Evolutionary conservation across 768 basidiomycete genomes (phyloP).

Genomic region (Tylopilus rubrobrunneus): DNA sequence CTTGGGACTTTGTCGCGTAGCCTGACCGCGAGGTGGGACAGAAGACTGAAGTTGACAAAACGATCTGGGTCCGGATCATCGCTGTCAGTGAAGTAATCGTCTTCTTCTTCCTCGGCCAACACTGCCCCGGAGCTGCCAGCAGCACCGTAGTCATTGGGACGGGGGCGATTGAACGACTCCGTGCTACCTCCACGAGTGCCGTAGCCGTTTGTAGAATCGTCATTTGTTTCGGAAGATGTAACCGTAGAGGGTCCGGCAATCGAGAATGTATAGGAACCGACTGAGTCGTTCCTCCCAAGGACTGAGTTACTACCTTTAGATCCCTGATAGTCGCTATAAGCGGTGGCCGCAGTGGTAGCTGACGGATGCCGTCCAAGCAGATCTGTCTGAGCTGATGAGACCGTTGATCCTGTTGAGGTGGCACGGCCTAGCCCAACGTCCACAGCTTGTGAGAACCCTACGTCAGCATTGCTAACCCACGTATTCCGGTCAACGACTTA

Average conservation of each 20-base stretch:
- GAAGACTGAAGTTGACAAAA: constrained; percentile 84
- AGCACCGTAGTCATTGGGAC: constrained; percentile 17
- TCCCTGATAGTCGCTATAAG: constrained; percentile 15
- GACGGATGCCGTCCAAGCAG: constrained; percentile 24
- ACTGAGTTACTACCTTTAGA: constrained; percentile 15
- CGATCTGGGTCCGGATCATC: constrained; percentile 67
- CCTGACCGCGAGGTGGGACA: constrained; percentile 87
- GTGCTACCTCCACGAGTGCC: constrained; percentile 16
- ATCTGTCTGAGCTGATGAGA: constrained; percentile 25
- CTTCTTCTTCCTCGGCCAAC: constrained; percentile 27
- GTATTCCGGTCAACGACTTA: constrained; percentile 13
- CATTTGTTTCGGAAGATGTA: constrained; percentile 12
- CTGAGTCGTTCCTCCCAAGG: constrained; percentile 15
- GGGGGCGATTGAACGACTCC: constrained; percentile 26
- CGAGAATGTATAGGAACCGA: constrained; percentile 17
- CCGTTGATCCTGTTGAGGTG: constrained; percentile 27
- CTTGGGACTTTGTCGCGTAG: constrained; percentile 87
- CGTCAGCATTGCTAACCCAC: constrained; percentile 1
- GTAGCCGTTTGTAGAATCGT: constrained; percentile 20
- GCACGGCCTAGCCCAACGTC: constrained; percentile 24
- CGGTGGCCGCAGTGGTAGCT: constrained; percentile 24
- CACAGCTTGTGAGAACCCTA: constrained; percentile 9
- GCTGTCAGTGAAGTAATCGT: constrained; percentile 37
- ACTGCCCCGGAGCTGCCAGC: constrained; percentile 16
- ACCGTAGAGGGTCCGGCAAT: constrained; percentile 23